Conservation (phyloP, 2,329 filamentous ascomycete genomes). For the Trichoderma polysporum region DNA sequence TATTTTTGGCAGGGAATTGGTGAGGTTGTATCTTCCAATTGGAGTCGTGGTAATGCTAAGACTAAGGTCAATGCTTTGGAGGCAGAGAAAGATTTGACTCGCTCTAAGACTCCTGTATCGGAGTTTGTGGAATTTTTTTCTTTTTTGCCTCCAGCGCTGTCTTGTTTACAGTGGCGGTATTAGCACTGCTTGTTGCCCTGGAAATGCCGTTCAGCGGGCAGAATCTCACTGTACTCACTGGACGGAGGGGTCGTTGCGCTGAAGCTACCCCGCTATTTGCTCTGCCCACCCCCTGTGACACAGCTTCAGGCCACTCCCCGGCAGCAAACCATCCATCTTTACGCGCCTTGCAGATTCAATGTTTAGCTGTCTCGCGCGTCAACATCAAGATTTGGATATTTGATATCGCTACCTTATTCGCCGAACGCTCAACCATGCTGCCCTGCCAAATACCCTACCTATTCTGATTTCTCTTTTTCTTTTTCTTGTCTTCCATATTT, state of each 20-base stretch:
- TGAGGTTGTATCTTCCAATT: neutral
- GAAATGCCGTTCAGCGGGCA: neutral
- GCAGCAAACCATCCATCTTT: conserved; percentile 2
- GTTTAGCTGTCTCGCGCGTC: neutral
- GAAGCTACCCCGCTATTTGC: conserved; percentile 34
- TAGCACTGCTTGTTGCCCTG: neutral
- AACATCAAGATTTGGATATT: neutral
- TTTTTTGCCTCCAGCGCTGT: neutral
- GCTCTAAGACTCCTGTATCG: conserved; percentile 17
- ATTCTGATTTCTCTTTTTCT: neutral
- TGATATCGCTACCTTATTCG: neutral
- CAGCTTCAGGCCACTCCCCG: conserved; percentile 24
- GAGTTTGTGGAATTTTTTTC: conserved; percentile 5
- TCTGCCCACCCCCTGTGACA: conserved; percentile 27
- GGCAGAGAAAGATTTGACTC: conserved; percentile 10
- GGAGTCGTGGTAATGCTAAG: neutral
- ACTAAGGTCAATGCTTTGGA: neutral
- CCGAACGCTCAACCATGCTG: neutral
- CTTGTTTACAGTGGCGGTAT: neutral
- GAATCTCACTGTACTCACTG: neutral
- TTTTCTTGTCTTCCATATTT: neutral
- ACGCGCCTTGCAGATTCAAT: neutral
- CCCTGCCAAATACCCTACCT: neutral
- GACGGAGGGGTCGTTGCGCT: conserved; percentile 20
- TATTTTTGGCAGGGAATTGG: neutral